These are phyloP conservation scores for Agarophyton chilense DNA, from an alignment of 23 red algal genomes.

Conservation along the genomic window DNA sequence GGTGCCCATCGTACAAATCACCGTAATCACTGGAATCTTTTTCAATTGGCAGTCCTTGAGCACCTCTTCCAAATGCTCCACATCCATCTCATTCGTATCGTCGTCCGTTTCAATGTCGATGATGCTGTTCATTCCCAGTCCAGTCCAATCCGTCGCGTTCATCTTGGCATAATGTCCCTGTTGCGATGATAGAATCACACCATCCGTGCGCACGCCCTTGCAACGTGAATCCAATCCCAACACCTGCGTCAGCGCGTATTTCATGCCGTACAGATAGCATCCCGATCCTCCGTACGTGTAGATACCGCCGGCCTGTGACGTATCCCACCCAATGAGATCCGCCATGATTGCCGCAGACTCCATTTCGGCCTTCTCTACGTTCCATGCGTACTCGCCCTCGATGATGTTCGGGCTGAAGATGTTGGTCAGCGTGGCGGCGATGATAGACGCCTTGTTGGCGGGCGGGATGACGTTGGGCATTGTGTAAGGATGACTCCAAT, in stretches of 20 bases:
- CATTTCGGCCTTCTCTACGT: conserved; percentile 43
- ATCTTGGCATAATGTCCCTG: conserved; percentile 62
- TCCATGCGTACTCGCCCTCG: conserved; percentile 52
- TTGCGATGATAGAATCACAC: conserved; percentile 30
- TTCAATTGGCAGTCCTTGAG: conserved; percentile 5
- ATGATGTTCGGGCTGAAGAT: conserved; percentile 43
- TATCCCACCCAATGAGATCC: conserved; percentile 34
- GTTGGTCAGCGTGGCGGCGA: conserved; percentile 39
- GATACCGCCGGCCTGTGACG: conserved; percentile 23
- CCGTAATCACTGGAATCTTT: conserved; percentile 22
- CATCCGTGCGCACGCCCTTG: conserved; percentile 45
- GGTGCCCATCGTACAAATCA: conserved; percentile 66
- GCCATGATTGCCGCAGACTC: conserved; percentile 44
- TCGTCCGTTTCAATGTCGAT: conserved; percentile 47
- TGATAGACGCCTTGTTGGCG: conserved; percentile 56
- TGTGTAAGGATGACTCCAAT: conserved; percentile 35
- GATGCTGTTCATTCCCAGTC: conserved; percentile 51
- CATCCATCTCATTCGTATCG: conserved; percentile 43
- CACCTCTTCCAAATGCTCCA: conserved; percentile 34
- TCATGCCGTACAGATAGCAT: conserved; percentile 65
- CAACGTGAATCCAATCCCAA: conserved; percentile 16
- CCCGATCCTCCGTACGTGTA: conserved; percentile 58
- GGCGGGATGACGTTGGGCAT: conserved; percentile 55
- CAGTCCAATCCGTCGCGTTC: conserved; percentile 56
- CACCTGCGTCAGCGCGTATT: conserved; percentile 60